Percentiles rank a stretch among this genome's conserved stretches.
Conservation (phyloP, 116 monocot genomes). For the Iris pallida region DNA sequence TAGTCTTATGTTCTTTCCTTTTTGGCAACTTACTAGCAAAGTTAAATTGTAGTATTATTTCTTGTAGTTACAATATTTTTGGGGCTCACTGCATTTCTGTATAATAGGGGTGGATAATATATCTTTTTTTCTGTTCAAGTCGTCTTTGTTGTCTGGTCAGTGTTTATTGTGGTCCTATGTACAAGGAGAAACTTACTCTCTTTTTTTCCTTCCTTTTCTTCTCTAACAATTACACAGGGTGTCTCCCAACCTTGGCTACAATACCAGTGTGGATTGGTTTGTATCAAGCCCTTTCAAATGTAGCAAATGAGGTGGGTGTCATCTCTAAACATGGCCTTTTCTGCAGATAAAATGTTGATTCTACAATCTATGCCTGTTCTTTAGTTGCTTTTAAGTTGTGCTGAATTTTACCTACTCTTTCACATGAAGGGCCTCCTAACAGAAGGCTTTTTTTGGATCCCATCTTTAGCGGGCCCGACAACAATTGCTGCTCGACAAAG, state of each 20-base stretch:
- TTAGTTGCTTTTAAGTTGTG: slow-evolving; percentile 2
- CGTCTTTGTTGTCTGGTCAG: background rate
- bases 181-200: background rate
- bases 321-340: background rate
- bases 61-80: background rate
- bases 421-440: slow-evolving; percentile 77
- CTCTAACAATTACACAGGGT: slow-evolving; percentile 35
- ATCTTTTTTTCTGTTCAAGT: background rate
- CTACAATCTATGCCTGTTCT: background rate
- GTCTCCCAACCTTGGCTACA: slow-evolving; percentile 93
- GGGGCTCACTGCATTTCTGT: no score
- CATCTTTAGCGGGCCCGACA: slow-evolving; percentile 87
- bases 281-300: slow-evolving; percentile 99
- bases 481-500: slow-evolving; percentile 96
- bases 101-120: no score
- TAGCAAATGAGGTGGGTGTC: slow-evolving; percentile 80
- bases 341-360: background rate
- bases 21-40: no score
- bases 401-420: slow-evolving; percentile 12
- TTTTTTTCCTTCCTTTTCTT: background rate
- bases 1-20: no score
- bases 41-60: no score
- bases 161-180: background rate
- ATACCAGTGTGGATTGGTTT: slow-evolving; percentile 98
- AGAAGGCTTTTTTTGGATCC: slow-evolving; percentile 99